These are phyloP conservation scores for Musa acuminata DNA, from an alignment of 176 grass and related monocot genomes.

Conservation along the genomic window DNA sequence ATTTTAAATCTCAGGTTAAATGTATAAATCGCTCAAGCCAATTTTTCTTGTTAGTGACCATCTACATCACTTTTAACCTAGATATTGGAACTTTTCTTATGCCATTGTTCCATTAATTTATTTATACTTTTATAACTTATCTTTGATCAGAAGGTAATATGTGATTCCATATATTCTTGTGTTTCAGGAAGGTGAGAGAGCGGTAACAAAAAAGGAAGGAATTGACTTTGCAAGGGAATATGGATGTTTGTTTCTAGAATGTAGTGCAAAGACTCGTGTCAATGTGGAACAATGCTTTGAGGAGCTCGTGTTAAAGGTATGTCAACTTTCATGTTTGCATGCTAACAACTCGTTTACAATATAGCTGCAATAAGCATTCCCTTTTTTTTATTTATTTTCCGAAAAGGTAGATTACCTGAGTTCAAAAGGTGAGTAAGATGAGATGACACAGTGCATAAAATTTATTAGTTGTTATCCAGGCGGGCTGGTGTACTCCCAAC, in stretches of 20 bases:
- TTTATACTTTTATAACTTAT: background rate
- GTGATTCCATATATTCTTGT: background rate
- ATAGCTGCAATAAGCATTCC: too few species aligned
- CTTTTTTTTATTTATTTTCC: too few species aligned
- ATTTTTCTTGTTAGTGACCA: background rate
- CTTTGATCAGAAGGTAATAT: background rate
- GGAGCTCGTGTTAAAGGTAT: constrained; percentile 88
- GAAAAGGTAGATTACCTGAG: background rate
- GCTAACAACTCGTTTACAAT: background rate
- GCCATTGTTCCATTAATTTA: too few species aligned
- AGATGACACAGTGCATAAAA: background rate
- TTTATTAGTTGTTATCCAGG: too few species aligned
- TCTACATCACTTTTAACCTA: background rate
- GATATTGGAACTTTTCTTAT: too few species aligned
- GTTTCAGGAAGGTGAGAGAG: constrained; percentile 90
- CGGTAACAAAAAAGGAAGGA: constrained; percentile 87
- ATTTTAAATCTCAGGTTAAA: background rate
- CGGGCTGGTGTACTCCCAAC: too few species aligned
- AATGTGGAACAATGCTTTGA: constrained; percentile 96
- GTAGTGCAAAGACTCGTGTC: constrained; percentile 87
- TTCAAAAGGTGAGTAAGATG: background rate
- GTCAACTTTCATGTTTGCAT: background rate
- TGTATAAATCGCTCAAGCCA: background rate
- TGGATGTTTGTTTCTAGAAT: constrained; percentile 88
- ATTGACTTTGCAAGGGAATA: constrained; percentile 92